Evolutionary conservation across 139 green algal species (phyloP).

Genomic region (Pedinophyceae sp.): DNA sequence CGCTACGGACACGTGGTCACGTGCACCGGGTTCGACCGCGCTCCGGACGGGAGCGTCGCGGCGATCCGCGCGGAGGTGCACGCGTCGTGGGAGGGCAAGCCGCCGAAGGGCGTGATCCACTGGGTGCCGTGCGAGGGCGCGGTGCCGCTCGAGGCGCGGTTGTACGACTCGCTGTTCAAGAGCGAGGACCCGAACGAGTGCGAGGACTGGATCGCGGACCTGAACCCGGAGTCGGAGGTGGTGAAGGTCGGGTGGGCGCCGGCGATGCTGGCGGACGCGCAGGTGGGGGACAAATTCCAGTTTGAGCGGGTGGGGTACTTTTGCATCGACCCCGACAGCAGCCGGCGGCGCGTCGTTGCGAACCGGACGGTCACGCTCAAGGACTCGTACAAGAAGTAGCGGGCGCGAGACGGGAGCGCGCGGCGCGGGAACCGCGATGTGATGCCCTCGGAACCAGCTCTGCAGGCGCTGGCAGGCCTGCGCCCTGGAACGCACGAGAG

Average conservation of each 20-base stretch:
- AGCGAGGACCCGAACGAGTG: slow-evolving; percentile 32
- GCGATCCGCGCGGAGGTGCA: slow-evolving; percentile 49
- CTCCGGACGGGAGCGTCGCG: slow-evolving; percentile 14
- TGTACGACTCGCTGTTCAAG: slow-evolving; percentile 86
- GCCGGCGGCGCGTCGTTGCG: slow-evolving; percentile 49
- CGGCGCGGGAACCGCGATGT: too few relatives aligned
- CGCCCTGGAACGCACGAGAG: neutral
- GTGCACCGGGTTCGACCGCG: slow-evolving; percentile 34
- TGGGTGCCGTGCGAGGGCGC: slow-evolving; percentile 49
- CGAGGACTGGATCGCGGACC: slow-evolving; percentile 64
- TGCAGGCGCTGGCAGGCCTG: neutral
- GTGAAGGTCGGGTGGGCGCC: slow-evolving; percentile 24
- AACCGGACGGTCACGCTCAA: slow-evolving; percentile 84
- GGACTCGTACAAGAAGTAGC: slow-evolving; percentile 24
- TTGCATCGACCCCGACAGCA: slow-evolving; percentile 60
- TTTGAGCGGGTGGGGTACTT: slow-evolving; percentile 92
- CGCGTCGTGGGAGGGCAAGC: slow-evolving; percentile 40
- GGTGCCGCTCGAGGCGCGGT: slow-evolving; percentile 22
- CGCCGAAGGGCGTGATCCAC: slow-evolving; percentile 90
- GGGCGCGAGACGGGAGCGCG: neutral
- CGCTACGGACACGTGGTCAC: slow-evolving; percentile 80
- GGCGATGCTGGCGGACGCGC: slow-evolving; percentile 11
- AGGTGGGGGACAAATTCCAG: slow-evolving; percentile 65
- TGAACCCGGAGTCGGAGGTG: slow-evolving; percentile 55
- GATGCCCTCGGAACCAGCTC: too few relatives aligned